Evolutionary conservation across 441 rosid species (phyloP).

Genomic region (Erysimum cheiri): DNA sequence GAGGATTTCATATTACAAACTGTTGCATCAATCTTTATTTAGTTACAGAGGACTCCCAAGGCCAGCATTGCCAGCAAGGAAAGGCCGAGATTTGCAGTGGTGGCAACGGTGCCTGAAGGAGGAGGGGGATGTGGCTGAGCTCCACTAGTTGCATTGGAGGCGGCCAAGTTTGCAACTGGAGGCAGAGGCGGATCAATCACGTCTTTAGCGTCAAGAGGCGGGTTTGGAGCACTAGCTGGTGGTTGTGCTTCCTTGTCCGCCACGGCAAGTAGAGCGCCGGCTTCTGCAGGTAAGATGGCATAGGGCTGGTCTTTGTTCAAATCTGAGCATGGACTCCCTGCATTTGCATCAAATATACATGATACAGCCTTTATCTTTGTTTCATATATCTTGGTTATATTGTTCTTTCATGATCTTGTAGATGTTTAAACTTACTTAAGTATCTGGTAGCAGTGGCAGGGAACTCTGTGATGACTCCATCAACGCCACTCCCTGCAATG

Average conservation of each 20-base stretch:
- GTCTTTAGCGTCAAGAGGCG: conserved; percentile 51
- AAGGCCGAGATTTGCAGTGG: conserved; percentile 41
- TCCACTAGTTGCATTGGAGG: conserved; percentile 30
- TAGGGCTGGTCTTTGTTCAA: conserved; percentile 37
- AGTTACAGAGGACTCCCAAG: conserved; percentile 27
- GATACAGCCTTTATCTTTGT: no score
- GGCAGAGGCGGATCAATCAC: conserved; percentile 51
- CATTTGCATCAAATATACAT: conserved; percentile 26
- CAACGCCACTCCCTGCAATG: conserved; percentile 54
- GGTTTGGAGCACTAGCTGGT: conserved; percentile 56
- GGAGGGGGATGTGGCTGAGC: conserved; percentile 16
- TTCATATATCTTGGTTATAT: no score
- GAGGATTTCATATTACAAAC: conserved; percentile 16
- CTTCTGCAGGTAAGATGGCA: conserved; percentile 56
- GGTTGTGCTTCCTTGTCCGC: conserved; percentile 42
- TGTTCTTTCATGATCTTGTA: no score
- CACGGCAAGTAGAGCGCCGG: conserved; percentile 51
- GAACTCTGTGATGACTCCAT: conserved; percentile 61
- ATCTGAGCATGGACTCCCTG: conserved; percentile 63
- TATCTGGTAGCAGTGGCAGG: conserved; percentile 46
- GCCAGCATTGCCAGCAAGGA: conserved; percentile 30
- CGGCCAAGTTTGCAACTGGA: conserved; percentile 24
- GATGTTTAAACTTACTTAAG: conserved; percentile 45
- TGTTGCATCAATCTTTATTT: conserved; percentile 18
- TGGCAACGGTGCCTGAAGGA: conserved; percentile 39